These are phyloP conservation scores for Penicillium sp. DNA, from an alignment of 2,329 filamentous ascomycete species.

Conservation along the genomic window DNA sequence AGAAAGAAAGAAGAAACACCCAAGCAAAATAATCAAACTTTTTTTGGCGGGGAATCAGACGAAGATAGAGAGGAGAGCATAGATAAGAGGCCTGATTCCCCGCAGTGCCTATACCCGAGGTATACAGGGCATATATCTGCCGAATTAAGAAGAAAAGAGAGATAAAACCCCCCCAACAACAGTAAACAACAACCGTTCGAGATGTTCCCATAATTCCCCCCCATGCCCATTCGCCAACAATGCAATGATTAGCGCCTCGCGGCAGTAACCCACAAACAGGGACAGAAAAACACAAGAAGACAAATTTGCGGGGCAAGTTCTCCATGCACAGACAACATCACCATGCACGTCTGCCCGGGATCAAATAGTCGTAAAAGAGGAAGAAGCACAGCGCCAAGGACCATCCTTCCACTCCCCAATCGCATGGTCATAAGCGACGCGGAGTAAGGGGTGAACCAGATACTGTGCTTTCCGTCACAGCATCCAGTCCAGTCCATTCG, in stretches of 20 bases:
- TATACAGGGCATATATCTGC: conserved; percentile 19
- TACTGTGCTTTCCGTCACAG: conserved; percentile 28
- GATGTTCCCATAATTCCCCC: conserved; percentile 29
- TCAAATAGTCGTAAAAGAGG: conserved; percentile 22
- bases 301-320: conserved; percentile 10
- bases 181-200: conserved; percentile 17
- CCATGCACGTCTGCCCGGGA: conserved; percentile 29
- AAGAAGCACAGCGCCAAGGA: conserved; percentile 1
- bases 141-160: conserved; percentile 13
- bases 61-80: neutral
- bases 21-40: conserved; percentile 20
- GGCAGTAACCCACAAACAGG: conserved; percentile 6
- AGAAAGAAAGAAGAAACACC: conserved; percentile 3
- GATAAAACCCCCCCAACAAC: conserved; percentile 2
- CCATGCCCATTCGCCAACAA: conserved; percentile 35
- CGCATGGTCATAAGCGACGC: conserved; percentile 7
- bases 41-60: conserved; percentile 22
- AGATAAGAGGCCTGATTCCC: conserved; percentile 1
- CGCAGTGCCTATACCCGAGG: conserved; percentile 14
- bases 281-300: conserved; percentile 13
- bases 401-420: neutral
- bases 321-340: conserved; percentile 34
- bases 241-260: conserved; percentile 32
- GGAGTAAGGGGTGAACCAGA: conserved; percentile 12
- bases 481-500: conserved; percentile 96